Percentiles rank a stretch among this genome's conserved stretches.
Evolutionary conservation across 2,329 filamentous ascomycete species (phyloP).

Genomic region (Colletotrichum eremochloae): DNA sequence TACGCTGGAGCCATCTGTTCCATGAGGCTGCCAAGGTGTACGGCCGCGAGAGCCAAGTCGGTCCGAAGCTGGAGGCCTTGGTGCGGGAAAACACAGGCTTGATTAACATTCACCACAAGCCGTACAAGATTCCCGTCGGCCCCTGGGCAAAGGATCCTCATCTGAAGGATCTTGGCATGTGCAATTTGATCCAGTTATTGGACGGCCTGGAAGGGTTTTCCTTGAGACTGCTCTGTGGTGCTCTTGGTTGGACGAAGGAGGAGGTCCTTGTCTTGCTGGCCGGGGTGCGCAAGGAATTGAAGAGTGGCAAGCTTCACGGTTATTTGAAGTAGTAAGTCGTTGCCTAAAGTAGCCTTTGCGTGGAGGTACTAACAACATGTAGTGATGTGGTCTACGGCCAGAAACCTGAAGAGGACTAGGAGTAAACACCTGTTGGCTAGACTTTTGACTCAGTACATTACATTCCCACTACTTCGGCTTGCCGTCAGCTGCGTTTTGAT

Average conservation of each 20-base stretch:
- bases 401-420: slow-evolving; percentile 11
- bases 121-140: slow-evolving; percentile 66
- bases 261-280: slow-evolving; percentile 49
- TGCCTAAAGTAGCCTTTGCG: rapidly evolving
- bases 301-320: slow-evolving; percentile 46
- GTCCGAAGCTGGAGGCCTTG: background rate
- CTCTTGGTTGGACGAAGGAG: slow-evolving; percentile 47
- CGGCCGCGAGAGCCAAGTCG: background rate
- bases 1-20: slow-evolving; percentile 50
- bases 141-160: slow-evolving; percentile 66
- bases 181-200: slow-evolving; percentile 37
- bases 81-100: slow-evolving; percentile 2
- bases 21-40: background rate
- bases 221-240: slow-evolving; percentile 49
- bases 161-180: slow-evolving; percentile 54
- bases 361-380: background rate
- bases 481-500: too few species aligned
- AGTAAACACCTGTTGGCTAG: background rate
- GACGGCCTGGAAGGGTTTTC: slow-evolving; percentile 46
- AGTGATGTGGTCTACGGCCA: slow-evolving; percentile 43
- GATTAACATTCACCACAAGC: slow-evolving; percentile 60
- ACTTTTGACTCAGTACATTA: background rate
- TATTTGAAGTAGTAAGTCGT: slow-evolving; percentile 44
- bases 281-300: slow-evolving; percentile 48
- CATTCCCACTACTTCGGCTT: background rate